Evolutionary conservation across 192 early-diverging fungal genomes (phyloP).

Genomic region (Spinellus fusiger): DNA sequence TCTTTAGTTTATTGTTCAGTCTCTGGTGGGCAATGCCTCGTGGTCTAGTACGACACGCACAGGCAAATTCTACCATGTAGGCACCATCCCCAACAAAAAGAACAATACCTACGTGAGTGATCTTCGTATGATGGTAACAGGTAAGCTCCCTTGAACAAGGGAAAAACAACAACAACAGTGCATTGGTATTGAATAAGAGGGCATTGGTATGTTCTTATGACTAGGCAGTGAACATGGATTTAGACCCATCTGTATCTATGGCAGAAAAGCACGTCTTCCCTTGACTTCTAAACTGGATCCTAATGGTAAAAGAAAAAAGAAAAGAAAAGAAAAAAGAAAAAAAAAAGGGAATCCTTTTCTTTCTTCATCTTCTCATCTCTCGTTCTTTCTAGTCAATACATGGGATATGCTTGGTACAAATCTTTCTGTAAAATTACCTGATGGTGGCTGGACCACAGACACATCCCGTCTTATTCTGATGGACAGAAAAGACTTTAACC

Average conservation of each 20-base stretch:
- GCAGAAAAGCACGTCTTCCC: conserved; percentile 68
- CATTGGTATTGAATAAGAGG: too few species aligned
- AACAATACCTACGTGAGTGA: conserved; percentile 81
- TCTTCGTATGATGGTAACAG: conserved; percentile 85
- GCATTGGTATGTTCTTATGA: too few species aligned
- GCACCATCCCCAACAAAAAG: conserved; percentile 88
- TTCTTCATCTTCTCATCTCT: conserved; percentile 9
- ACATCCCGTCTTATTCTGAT: conserved; percentile 75
- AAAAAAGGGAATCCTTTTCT: neutral
- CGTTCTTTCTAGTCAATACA: conserved; percentile 45
- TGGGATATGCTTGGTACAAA: conserved; percentile 94
- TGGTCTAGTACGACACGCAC: conserved; percentile 69
- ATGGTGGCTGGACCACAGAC: conserved; percentile 79
- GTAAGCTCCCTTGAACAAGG: conserved; percentile 24
- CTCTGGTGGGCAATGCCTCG: conserved; percentile 79
- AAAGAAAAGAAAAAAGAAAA: neutral
- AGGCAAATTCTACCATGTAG: conserved; percentile 85
- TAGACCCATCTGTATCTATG: conserved; percentile 78
- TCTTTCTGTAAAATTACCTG: conserved; percentile 68
- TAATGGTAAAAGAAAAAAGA: conserved; percentile 29
- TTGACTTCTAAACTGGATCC: conserved; percentile 49
- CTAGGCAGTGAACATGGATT: conserved; percentile 58
- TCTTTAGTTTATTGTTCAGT: conserved; percentile 87
- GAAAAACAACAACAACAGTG: too few species aligned
- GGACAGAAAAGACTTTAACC: conserved; percentile 90